phyloP scores from a whole-genome alignment of 176 grass and related monocot genomes.

The Lolium rigidum region DNA sequence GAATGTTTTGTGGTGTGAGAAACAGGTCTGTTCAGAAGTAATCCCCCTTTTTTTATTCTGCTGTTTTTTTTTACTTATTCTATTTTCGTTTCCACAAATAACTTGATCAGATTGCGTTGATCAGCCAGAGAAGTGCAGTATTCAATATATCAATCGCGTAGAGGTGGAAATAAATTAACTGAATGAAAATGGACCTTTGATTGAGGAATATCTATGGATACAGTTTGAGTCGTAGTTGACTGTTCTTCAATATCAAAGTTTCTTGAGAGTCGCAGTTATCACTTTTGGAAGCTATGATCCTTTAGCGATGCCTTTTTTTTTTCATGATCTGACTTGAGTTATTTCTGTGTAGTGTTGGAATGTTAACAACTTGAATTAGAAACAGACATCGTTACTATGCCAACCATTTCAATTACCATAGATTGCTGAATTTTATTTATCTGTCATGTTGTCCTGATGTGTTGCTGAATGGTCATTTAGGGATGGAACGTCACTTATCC shows the following conservation, averaged over 20 bases:
- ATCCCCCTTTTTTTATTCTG: background rate
- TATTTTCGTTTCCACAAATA: background rate
- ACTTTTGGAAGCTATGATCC: background rate
- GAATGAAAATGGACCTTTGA: background rate
- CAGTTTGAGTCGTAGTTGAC: background rate
- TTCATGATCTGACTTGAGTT: background rate
- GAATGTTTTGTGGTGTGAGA: background rate
- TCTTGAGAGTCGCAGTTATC: background rate
- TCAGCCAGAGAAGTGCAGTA: background rate
- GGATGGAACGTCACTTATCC: constrained; percentile 95
- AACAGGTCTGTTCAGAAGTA: background rate
- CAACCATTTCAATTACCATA: constrained; percentile 3
- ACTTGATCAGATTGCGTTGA: background rate
- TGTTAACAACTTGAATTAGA: constrained; percentile 8
- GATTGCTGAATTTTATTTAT: constrained; percentile 23
- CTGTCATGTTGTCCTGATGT: constrained; percentile 22
- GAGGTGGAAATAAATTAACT: background rate
- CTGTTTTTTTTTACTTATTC: background rate
- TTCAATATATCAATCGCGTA: background rate
- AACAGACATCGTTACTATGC: background rate
- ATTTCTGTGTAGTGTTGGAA: constrained; percentile 14
- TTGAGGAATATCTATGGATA: background rate
- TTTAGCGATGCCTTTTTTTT: background rate
- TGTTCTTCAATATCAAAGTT: background rate
- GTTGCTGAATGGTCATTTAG: constrained; percentile 53